Conservation (phyloP, 169 alveolate genomes). For the Plasmodium ovale region DNA sequence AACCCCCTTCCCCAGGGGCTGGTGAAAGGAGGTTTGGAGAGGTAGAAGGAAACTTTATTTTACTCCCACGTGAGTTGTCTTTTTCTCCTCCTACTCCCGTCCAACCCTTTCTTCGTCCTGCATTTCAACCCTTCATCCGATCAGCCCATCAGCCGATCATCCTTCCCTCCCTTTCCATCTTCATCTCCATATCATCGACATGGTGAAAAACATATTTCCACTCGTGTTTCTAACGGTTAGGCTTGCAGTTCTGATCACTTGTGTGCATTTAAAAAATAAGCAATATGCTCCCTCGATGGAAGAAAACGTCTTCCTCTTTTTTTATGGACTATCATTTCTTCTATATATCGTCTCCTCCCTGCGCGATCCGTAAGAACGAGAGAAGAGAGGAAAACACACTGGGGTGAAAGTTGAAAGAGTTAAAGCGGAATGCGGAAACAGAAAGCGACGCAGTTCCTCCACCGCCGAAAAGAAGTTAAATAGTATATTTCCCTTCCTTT, state of each 20-base stretch:
- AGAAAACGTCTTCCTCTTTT: background rate
- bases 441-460: background rate
- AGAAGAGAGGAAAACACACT: background rate
- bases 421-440: too few species aligned
- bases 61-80: too few species aligned
- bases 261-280: slow-evolving; percentile 7
- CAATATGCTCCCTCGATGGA: background rate
- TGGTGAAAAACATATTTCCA: slow-evolving; percentile 5
- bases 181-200: background rate
- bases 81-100: too few species aligned
- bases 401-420: too few species aligned
- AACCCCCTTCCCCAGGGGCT: too few species aligned
- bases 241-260: slow-evolving; percentile 16
- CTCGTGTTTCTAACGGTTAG: background rate
- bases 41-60: too few species aligned
- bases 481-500: background rate
- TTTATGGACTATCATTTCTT: slow-evolving; percentile 31
- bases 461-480: background rate
- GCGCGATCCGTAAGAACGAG: slow-evolving; percentile 40
- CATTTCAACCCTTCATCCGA: too few species aligned
- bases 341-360: slow-evolving; percentile 30
- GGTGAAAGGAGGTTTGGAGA: too few species aligned
- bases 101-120: too few species aligned
- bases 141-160: too few species aligned
- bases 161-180: background rate